Percentiles rank a stretch among this genome's conserved stretches.
Evolutionary conservation across 2,329 filamentous ascomycete genomes (phyloP).

Genomic region (Alternaria rosae): DNA sequence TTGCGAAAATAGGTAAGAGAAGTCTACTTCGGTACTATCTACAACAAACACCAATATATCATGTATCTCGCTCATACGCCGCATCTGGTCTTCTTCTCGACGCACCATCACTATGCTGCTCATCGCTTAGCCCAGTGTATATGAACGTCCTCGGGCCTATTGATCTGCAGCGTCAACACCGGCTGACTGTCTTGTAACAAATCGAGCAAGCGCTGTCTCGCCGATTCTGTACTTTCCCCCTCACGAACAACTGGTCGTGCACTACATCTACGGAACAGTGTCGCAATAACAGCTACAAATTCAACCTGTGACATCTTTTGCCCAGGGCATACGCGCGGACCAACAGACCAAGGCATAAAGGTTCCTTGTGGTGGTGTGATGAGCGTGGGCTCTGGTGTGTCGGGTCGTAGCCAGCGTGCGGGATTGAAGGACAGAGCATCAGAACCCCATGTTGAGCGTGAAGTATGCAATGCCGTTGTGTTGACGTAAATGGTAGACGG

Average conservation of each 20-base stretch:
- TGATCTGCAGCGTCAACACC: constrained; percentile 17
- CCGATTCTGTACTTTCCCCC: constrained; percentile 9
- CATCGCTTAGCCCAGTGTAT: neutral
- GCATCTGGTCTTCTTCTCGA: neutral
- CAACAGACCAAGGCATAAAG: constrained; percentile 24
- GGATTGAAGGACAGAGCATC: neutral
- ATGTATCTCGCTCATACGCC: neutral
- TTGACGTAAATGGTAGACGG: constrained; percentile 8
- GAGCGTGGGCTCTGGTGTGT: neutral
- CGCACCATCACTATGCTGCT: neutral
- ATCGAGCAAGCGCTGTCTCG: constrained; percentile 8
- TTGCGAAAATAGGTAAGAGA: neutral
- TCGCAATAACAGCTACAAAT: constrained; percentile 41
- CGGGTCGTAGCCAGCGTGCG: neutral
- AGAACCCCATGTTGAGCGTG: constrained; percentile 2
- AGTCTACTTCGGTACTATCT: neutral
- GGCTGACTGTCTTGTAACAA: constrained; percentile 16
- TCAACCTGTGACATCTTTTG: constrained; percentile 49
- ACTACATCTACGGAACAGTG: constrained; percentile 17
- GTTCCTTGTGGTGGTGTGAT: neutral
- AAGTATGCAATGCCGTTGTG: constrained; percentile 11
- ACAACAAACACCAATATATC: neutral
- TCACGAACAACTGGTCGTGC: constrained; percentile 6
- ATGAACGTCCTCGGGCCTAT: constrained; percentile 7
- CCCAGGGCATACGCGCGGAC: constrained; percentile 42